phyloP scores from a whole-genome alignment of 108 stramenopile genomes.

The Conticribra guillardii region DNA sequence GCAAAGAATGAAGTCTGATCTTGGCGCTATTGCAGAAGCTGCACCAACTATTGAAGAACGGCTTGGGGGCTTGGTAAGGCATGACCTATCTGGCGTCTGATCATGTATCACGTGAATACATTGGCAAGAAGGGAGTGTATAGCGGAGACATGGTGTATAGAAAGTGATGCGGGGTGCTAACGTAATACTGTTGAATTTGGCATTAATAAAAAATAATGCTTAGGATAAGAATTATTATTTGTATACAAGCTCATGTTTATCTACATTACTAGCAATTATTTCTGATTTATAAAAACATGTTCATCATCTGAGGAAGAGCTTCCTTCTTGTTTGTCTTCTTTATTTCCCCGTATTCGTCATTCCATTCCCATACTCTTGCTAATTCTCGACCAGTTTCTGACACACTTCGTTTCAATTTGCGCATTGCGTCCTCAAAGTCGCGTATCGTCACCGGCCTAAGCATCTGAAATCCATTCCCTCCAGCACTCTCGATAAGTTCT shows the following conservation, averaged over 20 bases:
- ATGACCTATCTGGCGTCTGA: not conserved
- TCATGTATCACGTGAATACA: no score
- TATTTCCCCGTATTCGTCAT: conserved; percentile 97
- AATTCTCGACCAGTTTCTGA: conserved; percentile 94
- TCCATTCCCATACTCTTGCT: conserved; percentile 95
- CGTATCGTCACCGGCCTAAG: conserved; percentile 89
- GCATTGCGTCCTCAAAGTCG: conserved; percentile 90
- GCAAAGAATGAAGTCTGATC: conserved; percentile 13
- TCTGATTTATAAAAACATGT: conserved; percentile 78
- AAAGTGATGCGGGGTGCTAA: no score
- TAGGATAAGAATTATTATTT: no score
- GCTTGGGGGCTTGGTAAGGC: conserved; percentile 10
- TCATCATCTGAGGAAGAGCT: conserved; percentile 80
- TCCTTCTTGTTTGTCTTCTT: conserved; percentile 81
- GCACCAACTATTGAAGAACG: conserved; percentile 17
- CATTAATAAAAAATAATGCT: no score
- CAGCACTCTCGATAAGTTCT: conserved; percentile 25
- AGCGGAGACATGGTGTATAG: no score
- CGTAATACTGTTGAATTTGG: no score
- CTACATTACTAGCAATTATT: not conserved
- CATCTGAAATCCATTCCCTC: conserved; percentile 64
- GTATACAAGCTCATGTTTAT: no score
- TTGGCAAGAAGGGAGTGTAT: no score
- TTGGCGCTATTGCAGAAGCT: conserved; percentile 14
- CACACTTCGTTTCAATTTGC: conserved; percentile 92